Percentiles rank a stretch among this genome's conserved stretches.
Evolutionary conservation across 345 rosid species (phyloP).

Genomic region (sweet orange (Citrus sinensis)): DNA sequence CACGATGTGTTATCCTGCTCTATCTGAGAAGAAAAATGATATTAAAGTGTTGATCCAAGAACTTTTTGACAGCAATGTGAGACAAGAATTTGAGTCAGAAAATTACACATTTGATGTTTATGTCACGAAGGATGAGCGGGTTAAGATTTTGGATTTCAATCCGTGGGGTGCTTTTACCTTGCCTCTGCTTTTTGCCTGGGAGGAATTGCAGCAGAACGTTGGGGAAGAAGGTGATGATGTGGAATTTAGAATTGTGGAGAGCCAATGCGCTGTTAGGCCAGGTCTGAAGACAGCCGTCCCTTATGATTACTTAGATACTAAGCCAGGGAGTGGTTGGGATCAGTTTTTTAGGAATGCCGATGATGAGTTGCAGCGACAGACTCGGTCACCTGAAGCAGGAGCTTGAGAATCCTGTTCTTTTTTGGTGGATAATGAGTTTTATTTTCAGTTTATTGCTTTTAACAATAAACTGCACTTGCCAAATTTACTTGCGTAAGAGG

Average conservation of each 20-base stretch:
- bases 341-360: constrained; percentile 62
- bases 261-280: constrained; percentile 49
- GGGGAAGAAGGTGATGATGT: constrained; percentile 21
- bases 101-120: constrained; percentile 70
- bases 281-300: constrained; percentile 74
- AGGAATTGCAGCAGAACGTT: constrained; percentile 50
- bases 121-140: constrained; percentile 41
- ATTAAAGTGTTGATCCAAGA: constrained; percentile 38
- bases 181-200: constrained; percentile 72
- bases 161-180: constrained; percentile 82
- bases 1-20: constrained; percentile 66
- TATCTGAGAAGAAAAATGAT: constrained; percentile 38
- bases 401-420: constrained; percentile 8
- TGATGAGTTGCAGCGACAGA: constrained; percentile 38
- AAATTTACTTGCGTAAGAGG: background rate
- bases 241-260: constrained; percentile 69
- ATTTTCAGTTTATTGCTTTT: background rate
- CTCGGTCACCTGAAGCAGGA: constrained; percentile 22
- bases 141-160: constrained; percentile 76
- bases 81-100: constrained; percentile 50
- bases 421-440: background rate
- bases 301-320: constrained; percentile 60
- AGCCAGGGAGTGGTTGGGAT: constrained; percentile 80
- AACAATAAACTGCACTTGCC: background rate
- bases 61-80: constrained; percentile 42